Evolutionary conservation across 441 rosid species (phyloP).

Genomic region (Gossypium schwendimanii): DNA sequence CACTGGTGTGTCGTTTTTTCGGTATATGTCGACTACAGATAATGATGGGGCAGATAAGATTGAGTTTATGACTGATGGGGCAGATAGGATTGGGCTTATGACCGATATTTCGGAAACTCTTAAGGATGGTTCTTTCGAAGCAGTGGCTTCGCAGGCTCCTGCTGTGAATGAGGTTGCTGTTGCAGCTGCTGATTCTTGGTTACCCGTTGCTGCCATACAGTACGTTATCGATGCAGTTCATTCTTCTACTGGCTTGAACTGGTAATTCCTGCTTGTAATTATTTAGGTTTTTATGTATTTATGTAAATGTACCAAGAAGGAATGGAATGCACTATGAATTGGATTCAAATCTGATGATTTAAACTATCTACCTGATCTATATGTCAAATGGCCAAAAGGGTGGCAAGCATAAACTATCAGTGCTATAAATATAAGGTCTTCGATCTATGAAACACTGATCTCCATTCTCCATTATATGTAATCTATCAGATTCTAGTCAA

Average conservation of each 20-base stretch:
- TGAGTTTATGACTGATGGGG: constrained; percentile 39
- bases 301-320: background rate
- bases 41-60: constrained; percentile 19
- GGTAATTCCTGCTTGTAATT: constrained; percentile 32
- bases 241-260: constrained; percentile 55
- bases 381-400: background rate
- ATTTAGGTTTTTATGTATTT: background rate
- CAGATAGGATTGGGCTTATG: constrained; percentile 48
- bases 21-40: constrained; percentile 52
- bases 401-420: background rate
- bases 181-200: constrained; percentile 74
- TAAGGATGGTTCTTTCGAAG: constrained; percentile 41
- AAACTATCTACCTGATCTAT: background rate
- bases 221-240: constrained; percentile 64
- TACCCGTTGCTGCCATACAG: constrained; percentile 58
- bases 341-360: background rate
- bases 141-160: constrained; percentile 44
- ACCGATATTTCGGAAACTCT: constrained; percentile 52
- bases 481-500: background rate
- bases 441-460: background rate
- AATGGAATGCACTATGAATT: background rate
- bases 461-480: background rate
- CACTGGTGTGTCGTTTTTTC: constrained; percentile 37
- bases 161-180: constrained; percentile 67
- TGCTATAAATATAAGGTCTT: background rate